Percentiles rank a stretch among this genome's conserved stretches.
These are phyloP conservation scores for Apostasia shenzhenica DNA, from an alignment of 106 monocot species.

Conservation along the genomic window DNA sequence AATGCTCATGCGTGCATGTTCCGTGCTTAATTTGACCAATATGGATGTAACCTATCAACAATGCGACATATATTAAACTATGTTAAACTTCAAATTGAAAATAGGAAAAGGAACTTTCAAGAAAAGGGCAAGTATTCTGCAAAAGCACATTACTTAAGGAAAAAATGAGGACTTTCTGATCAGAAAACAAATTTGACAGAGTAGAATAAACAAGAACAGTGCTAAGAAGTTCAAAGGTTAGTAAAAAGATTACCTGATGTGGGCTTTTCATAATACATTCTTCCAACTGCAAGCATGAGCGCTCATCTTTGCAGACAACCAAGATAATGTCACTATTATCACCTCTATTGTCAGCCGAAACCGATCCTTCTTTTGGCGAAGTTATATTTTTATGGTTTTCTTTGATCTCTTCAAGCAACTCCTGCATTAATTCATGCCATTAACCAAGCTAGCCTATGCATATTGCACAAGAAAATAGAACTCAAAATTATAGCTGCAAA, in stretches of 20 bases:
- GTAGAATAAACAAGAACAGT: not conserved
- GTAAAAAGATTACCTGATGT: slow-evolving; percentile 41
- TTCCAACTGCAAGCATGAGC: slow-evolving; percentile 93
- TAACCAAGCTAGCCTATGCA: not conserved
- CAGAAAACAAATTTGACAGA: too few species aligned
- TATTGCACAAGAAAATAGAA: slow-evolving; percentile 6
- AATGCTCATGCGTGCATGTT: too few species aligned
- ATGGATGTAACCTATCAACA: too few species aligned
- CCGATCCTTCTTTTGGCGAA: slow-evolving; percentile 17
- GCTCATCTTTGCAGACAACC: slow-evolving; percentile 94
- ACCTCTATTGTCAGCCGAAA: slow-evolving; percentile 18
- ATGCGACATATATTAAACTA: too few species aligned
- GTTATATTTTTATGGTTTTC: slow-evolving; percentile 46
- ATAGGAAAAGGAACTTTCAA: too few species aligned
- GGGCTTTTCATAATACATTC: slow-evolving; percentile 65
- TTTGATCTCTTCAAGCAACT: slow-evolving; percentile 88
- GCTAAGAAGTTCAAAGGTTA: not conserved
- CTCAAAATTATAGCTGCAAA: not conserved
- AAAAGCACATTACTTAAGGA: too few species aligned
- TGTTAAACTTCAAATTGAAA: too few species aligned
- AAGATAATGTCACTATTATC: slow-evolving; percentile 52
- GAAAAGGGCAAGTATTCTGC: too few species aligned
- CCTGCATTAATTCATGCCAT: slow-evolving; percentile 31
- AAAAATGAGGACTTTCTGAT: too few species aligned
- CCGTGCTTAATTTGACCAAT: too few species aligned